Evolutionary conservation across 2,329 filamentous ascomycete genomes (phyloP), one percentile per base, ranked within the genome.

Genomic region (Fusarium sp.): DNA sequence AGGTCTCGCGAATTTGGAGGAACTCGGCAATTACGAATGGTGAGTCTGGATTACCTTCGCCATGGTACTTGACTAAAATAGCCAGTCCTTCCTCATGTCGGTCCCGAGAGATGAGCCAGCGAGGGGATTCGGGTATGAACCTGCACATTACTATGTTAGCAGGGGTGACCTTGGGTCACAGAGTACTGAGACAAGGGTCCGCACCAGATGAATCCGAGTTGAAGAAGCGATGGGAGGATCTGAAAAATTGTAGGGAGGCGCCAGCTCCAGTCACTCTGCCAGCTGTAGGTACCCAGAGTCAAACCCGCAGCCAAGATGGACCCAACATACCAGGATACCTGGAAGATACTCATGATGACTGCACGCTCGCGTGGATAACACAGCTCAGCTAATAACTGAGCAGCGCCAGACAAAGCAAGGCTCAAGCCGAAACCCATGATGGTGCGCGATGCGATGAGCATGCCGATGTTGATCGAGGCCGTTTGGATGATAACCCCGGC

Each of bases 231-330:
- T 5, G 81, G 81, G 47, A 75, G 77, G 23, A 66, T 60, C 68
- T 87, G 84, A 8, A 87, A 76, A 9, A 85, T 74, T 9, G 83
- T 85, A 5, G 84, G 85, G 16, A 85, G 76, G 34, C 84, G 80
- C 83, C 84, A 86, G 23, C 81, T 79, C 83, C 82, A 84, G 63
- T 74, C 76, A 60, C 62, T 78, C 10, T 62, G 34, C 41, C 81
- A 79, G 52, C 77, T 77, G 30, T 79, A 74, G 0, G 82, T 84
- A 27, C 82, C 82, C 55, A 79, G 83, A 9, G 82, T 83, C 23
- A 66, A 59, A 13, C 60, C 67, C 2, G 60, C 59, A n/a, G 66
- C 60, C 6, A 69, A n/a, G 40, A 69, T 63, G 18, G 50, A 43
- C 7, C 62, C 62, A 10, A 50, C 27, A 23, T 65, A 65, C 50